phyloP scores from a whole-genome alignment of 148 eudicot species.

The Spergularia bocconei region DNA sequence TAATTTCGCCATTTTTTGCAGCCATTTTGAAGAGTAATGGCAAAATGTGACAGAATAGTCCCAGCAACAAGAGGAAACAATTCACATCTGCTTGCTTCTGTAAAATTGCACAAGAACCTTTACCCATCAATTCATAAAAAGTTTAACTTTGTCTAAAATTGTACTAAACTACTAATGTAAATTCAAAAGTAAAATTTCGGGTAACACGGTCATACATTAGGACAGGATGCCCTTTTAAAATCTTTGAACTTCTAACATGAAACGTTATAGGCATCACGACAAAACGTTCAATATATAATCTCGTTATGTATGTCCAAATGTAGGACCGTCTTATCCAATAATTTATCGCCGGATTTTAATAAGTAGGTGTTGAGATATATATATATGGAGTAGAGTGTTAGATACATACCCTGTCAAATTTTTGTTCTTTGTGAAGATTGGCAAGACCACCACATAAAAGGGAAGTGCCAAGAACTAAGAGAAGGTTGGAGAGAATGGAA shows the following conservation, averaged over 20 bases:
- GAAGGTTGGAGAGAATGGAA: constrained; percentile 90
- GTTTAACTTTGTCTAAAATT: too few species aligned
- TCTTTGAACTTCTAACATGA: too few species aligned
- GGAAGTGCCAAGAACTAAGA: constrained; percentile 89
- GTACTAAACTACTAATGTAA: too few species aligned
- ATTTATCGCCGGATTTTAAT: too few species aligned
- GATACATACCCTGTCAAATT: constrained; percentile 60
- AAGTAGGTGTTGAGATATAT: too few species aligned
- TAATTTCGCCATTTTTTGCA: constrained; percentile 21
- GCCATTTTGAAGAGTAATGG: constrained; percentile 55
- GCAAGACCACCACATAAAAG: constrained; percentile 88
- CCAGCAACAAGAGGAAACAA: constrained; percentile 60
- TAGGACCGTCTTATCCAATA: too few species aligned
- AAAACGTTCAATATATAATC: neutral
- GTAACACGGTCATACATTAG: too few species aligned
- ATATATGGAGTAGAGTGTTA: too few species aligned
- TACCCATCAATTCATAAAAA: neutral
- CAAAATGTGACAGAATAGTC: constrained; percentile 65
- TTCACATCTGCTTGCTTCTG: constrained; percentile 97
- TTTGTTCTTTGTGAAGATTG: constrained; percentile 66
- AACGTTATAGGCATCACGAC: neutral
- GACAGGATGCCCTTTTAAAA: too few species aligned
- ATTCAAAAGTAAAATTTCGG: too few species aligned
- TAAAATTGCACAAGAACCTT: neutral
- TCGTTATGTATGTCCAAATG: too few species aligned